phyloP scores from a whole-genome alignment of 2,329 filamentous ascomycete species.

The Neurospora sp. region DNA sequence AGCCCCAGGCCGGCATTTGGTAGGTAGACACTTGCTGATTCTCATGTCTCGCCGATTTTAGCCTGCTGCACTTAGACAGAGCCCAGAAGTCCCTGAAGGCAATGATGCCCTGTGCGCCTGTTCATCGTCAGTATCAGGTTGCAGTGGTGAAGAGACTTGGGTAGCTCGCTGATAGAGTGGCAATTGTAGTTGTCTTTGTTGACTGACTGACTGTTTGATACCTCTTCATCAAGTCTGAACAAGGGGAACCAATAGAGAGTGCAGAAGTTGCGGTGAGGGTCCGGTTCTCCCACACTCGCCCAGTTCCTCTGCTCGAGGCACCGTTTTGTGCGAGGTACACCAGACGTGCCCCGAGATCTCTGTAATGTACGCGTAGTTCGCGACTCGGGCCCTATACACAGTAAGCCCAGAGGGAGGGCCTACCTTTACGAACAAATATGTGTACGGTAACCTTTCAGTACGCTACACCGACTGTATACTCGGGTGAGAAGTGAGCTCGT shows the following conservation, averaged over 20 bases:
- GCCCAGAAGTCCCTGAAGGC: not conserved
- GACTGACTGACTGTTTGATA: not conserved
- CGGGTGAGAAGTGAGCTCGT: not conserved
- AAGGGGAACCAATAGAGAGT: not conserved
- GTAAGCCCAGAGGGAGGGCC: not conserved
- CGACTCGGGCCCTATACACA: not conserved
- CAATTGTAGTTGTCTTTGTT: not conserved
- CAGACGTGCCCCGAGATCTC: not conserved
- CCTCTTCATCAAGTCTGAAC: not conserved
- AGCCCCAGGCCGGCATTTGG: not conserved
- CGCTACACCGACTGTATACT: not conserved
- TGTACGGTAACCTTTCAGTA: not conserved
- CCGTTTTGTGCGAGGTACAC: not conserved
- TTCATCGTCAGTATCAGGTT: not conserved
- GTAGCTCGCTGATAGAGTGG: not conserved
- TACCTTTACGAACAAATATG: not conserved
- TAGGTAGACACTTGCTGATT: not conserved
- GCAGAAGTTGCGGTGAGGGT: constrained; percentile 15
- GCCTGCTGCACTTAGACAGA: not conserved
- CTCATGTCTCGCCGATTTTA: not conserved
- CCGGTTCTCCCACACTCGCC: not conserved
- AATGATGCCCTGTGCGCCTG: not conserved
- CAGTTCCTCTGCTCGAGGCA: not conserved
- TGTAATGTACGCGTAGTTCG: not conserved
- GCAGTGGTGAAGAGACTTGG: not conserved